Conservation (phyloP, 805 yeast genomes). For the Zygosaccharomyces lentus region DNA sequence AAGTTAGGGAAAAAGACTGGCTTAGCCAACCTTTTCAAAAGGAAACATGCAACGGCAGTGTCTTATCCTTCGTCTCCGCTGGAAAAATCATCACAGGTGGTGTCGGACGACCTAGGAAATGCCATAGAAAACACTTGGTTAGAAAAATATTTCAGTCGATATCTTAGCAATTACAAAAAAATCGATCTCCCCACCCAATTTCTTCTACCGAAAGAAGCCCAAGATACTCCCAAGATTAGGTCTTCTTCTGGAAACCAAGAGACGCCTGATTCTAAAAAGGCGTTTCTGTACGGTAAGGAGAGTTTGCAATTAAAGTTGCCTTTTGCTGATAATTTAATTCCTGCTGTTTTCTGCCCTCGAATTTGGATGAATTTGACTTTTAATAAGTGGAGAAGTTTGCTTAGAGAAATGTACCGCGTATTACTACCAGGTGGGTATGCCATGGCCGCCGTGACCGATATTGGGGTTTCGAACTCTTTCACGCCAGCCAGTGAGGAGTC, state of each 20-base stretch:
- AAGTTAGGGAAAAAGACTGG: conserved; percentile 23
- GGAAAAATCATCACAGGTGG: conserved; percentile 4
- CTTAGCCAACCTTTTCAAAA: conserved; percentile 27
- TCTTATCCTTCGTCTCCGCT: background rate
- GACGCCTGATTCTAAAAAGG: conserved; percentile 11
- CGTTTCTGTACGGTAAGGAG: conserved; percentile 21
- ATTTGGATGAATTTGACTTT: conserved; percentile 26
- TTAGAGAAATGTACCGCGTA: conserved; percentile 28
- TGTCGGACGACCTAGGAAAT: background rate
- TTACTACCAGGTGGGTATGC: conserved; percentile 32
- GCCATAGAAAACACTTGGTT: conserved; percentile 24
- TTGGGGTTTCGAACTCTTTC: conserved; percentile 20
- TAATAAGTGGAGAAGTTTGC: conserved; percentile 28
- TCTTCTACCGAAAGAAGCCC: conserved; percentile 12
- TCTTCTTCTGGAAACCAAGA: conserved; percentile 6
- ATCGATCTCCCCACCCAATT: conserved; percentile 26
- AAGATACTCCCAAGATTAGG: conserved; percentile 2
- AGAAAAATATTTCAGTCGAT: conserved; percentile 24
- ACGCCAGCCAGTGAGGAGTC: conserved; percentile 4
- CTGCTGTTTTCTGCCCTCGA: conserved; percentile 28
- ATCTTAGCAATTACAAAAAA: conserved; percentile 25
- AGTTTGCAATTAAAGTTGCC: conserved; percentile 27
- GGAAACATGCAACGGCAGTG: conserved; percentile 19
- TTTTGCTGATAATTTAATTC: conserved; percentile 24
- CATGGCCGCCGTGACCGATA: conserved; percentile 22